phyloP scores from a whole-genome alignment of 2,329 filamentous ascomycete species.

The Epichloe festucae region DNA sequence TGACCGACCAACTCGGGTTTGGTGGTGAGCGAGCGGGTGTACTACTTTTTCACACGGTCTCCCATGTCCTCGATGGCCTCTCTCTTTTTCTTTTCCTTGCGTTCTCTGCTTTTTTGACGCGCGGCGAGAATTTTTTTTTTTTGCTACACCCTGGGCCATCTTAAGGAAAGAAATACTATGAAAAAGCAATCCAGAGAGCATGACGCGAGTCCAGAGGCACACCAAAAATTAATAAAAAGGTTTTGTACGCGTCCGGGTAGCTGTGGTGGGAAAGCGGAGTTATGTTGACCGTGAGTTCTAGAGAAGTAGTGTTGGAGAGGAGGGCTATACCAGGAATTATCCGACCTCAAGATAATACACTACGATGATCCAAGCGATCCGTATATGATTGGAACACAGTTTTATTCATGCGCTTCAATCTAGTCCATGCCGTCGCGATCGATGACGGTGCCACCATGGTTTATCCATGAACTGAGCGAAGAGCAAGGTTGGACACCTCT shows the following conservation, averaged over 20 bases:
- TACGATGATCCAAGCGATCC: constrained; percentile 18
- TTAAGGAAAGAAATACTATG: neutral
- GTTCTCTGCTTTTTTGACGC: constrained; percentile 8
- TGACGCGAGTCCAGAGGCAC: neutral
- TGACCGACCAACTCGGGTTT: constrained; percentile 16
- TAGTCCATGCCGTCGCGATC: too few relatives aligned
- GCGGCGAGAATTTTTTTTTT: neutral
- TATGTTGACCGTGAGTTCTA: neutral
- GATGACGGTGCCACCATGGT: too few relatives aligned
- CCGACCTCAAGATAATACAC: constrained; percentile 19
- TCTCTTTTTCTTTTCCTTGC: constrained; percentile 1
- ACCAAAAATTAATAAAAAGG: constrained; percentile 1
- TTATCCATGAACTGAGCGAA: too few relatives aligned
- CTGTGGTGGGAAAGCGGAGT: constrained; percentile 7
- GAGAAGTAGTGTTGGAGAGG: neutral
- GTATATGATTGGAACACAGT: neutral
- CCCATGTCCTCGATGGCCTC: constrained; percentile 17
- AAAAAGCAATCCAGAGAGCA: neutral
- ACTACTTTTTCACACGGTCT: constrained; percentile 22
- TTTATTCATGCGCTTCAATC: too few relatives aligned
- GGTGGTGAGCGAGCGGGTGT: constrained; percentile 22
- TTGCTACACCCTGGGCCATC: neutral
- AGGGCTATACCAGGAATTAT: constrained; percentile 18
- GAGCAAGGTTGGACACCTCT: too few relatives aligned
- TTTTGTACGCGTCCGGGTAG: constrained; percentile 6